Percentiles rank a stretch among this genome's conserved stretches.
phyloP scores from a whole-genome alignment of 2,329 filamentous ascomycete genomes.

The Fusarium caatingaense region DNA sequence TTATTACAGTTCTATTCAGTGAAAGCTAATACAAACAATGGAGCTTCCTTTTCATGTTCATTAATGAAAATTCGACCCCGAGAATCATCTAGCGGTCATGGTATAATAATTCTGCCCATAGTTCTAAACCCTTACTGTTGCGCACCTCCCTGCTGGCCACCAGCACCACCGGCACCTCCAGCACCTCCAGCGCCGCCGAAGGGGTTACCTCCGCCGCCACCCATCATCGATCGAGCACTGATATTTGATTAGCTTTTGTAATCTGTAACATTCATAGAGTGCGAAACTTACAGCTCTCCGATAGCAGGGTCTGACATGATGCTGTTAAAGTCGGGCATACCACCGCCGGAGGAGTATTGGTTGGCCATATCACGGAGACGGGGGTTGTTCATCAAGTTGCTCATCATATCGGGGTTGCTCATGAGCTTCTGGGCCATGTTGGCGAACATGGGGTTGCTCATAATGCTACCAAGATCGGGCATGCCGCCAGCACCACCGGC shows the following conservation, averaged over 20 bases:
- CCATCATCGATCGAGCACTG: constrained; percentile 62
- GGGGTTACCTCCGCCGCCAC: constrained; percentile 44
- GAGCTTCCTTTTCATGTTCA: constrained; percentile 32
- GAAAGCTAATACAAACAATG: constrained; percentile 24
- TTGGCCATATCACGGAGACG: constrained; percentile 87
- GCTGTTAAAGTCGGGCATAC: constrained; percentile 86
- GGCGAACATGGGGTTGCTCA: constrained; percentile 98
- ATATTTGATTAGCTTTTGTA: constrained; percentile 2
- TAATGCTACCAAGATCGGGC: constrained; percentile 87
- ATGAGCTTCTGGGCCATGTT: constrained; percentile 97
- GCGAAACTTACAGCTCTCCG: constrained; percentile 83
- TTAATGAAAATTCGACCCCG: constrained; percentile 37
- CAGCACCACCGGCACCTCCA: constrained; percentile 29
- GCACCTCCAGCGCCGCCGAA: constrained; percentile 48
- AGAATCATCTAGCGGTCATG: constrained; percentile 28
- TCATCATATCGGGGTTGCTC: constrained; percentile 94
- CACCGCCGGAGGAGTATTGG: constrained; percentile 79
- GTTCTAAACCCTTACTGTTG: constrained; percentile 37
- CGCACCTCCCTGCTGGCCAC: constrained; percentile 40
- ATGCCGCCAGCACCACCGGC: constrained; percentile 78
- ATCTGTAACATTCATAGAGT: background rate
- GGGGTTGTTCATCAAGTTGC: constrained; percentile 94
- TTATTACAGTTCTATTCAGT: constrained; percentile 39
- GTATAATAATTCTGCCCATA: constrained; percentile 39
- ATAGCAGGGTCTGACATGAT: constrained; percentile 94